A percentile compares a stretch with the other conserved stretches of the same genome.
Evolutionary conservation across 73 alveolate species (phyloP).

Genomic region (Stentor roeselii): DNA sequence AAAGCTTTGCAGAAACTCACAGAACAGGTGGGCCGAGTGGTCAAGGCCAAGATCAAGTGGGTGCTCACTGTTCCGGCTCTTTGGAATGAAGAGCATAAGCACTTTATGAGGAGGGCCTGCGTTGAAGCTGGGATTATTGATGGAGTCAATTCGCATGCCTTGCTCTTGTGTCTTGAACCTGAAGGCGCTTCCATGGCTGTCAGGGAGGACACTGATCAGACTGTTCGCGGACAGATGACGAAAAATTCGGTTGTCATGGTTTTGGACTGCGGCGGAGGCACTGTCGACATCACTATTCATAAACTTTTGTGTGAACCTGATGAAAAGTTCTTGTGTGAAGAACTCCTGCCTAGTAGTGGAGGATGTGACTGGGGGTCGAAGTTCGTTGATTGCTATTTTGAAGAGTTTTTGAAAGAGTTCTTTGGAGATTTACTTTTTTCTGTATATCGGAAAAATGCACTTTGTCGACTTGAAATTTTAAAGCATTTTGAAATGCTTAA

Average conservation of each 20-base stretch:
- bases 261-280: constrained; percentile 97
- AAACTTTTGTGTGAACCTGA: constrained; percentile 87
- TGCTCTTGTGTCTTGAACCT: constrained; percentile 91
- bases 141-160: constrained; percentile 74
- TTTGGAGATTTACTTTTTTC: constrained; percentile 77
- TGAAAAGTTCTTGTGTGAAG: constrained; percentile 92
- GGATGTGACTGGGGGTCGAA: constrained; percentile 99
- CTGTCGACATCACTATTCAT: constrained; percentile 93
- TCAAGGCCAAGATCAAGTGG: constrained; percentile 91
- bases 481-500: constrained; percentile 93
- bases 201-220: constrained; percentile 92
- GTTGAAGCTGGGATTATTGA: constrained; percentile 92
- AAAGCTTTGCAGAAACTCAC: constrained; percentile 86
- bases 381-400: constrained; percentile 92
- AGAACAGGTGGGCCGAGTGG: constrained; percentile 91
- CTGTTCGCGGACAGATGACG: constrained; percentile 71
- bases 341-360: constrained; percentile 91
- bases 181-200: constrained; percentile 96
- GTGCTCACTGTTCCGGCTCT: constrained; percentile 97
- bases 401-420: constrained; percentile 83
- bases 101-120: constrained; percentile 93
- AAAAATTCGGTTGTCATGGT: constrained; percentile 88
- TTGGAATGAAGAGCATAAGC: constrained; percentile 95
- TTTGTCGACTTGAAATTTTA: constrained; percentile 88
- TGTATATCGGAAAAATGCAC: constrained; percentile 76